phyloP scores from a whole-genome alignment of 495 filamentous ascomycete genomes.

The Diplogelasinospora grovesii region DNA sequence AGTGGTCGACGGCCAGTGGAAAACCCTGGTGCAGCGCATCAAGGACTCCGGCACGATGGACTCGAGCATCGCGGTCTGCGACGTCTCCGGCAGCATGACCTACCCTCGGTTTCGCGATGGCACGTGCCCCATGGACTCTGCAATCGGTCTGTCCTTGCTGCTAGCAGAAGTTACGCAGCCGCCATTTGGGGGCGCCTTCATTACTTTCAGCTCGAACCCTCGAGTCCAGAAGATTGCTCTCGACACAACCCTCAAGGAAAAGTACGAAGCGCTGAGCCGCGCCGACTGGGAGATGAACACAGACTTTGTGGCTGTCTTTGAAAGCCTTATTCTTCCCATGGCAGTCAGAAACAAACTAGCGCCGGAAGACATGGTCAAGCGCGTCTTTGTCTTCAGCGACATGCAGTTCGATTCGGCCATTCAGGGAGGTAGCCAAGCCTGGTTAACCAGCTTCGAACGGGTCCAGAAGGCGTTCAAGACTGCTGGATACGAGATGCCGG shows the following conservation, averaged over 20 bases:
- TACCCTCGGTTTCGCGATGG: constrained; percentile 29
- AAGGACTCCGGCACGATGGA: constrained; percentile 37
- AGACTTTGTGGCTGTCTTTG: constrained; percentile 40
- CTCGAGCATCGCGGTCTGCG: constrained; percentile 39
- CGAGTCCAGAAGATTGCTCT: constrained; percentile 26
- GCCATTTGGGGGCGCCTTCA: constrained; percentile 39
- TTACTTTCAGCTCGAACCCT: constrained; percentile 35
- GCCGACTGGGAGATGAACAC: constrained; percentile 32
- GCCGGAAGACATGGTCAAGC: constrained; percentile 42
- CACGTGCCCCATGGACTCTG: constrained; percentile 36
- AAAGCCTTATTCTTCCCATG: constrained; percentile 37
- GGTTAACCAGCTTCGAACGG: constrained; percentile 32
- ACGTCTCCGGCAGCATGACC: constrained; percentile 39
- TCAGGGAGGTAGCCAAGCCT: constrained; percentile 1
- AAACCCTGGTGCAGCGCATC: constrained; percentile 40
- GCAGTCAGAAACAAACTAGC: constrained; percentile 31
- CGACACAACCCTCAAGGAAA: constrained; percentile 22
- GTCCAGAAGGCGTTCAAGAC: constrained; percentile 29
- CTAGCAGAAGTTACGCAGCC: constrained; percentile 36
- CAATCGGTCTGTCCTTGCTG: constrained; percentile 42
- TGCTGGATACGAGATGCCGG: constrained; percentile 42
- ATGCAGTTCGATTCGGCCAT: constrained; percentile 40
- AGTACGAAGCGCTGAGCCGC: constrained; percentile 16
- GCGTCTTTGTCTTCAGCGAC: constrained; percentile 42
- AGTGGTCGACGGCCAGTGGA: constrained; percentile 40